Conservation (phyloP, 352 stramenopile genomes). For the Pythium rhizo-oryzae region DNA sequence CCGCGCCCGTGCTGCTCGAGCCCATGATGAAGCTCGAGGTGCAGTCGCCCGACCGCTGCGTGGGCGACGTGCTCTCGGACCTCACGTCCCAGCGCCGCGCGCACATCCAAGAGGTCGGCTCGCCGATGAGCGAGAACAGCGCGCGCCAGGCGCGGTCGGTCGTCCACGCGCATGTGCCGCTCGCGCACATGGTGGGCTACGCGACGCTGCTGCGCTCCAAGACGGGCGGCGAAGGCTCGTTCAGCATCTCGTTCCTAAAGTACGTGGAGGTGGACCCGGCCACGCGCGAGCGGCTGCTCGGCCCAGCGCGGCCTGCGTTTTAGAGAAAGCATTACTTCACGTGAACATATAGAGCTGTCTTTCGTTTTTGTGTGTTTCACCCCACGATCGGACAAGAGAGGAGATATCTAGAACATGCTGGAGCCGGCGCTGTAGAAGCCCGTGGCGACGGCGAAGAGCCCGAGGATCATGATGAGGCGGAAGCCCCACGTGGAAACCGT, state of each 20-base stretch:
- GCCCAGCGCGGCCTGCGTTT: not conserved
- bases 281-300: slow-evolving; percentile 49
- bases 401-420: slow-evolving; percentile 25
- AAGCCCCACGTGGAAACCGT: slow-evolving; percentile 10
- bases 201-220: slow-evolving; percentile 77
- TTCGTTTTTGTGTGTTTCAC: too few species aligned
- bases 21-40: slow-evolving; percentile 83
- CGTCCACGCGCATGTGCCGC: slow-evolving; percentile 66
- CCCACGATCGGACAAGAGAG: too few species aligned
- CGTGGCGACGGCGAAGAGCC: slow-evolving; percentile 24
- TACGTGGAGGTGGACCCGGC: slow-evolving; percentile 63
- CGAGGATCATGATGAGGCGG: slow-evolving; percentile 23
- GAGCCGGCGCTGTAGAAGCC: slow-evolving; percentile 29
- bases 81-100: slow-evolving; percentile 72
- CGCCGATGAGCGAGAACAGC: slow-evolving; percentile 28
- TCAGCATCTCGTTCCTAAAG: slow-evolving; percentile 73
- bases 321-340: slow-evolving; percentile 6
- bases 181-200: slow-evolving; percentile 82
- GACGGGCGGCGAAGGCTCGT: slow-evolving; percentile 80
- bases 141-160: slow-evolving; percentile 47
- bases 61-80: slow-evolving; percentile 78
- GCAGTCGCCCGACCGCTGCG: slow-evolving; percentile 54
- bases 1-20: slow-evolving; percentile 63
- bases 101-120: slow-evolving; percentile 65
- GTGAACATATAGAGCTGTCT: not conserved